phyloP scores from a whole-genome alignment of 768 basidiomycete genomes.

The Calvatia gigantea region DNA sequence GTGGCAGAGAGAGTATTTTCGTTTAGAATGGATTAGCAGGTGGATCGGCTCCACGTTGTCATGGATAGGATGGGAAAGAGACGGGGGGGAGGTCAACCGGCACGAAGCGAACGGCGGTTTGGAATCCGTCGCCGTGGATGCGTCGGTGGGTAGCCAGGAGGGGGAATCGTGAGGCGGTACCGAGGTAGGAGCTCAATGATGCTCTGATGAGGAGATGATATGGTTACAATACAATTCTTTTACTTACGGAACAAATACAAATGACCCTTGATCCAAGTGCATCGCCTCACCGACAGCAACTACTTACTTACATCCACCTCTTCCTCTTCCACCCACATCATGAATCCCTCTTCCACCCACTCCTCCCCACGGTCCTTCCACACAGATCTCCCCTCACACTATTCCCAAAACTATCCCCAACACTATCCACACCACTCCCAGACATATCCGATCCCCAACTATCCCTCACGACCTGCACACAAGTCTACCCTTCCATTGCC shows the following conservation, averaged over 20 bases:
- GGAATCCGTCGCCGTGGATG: background rate
- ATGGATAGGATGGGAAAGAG: background rate
- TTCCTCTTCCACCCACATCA: background rate
- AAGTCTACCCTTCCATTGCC: constrained; percentile 19
- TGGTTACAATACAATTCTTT: constrained; percentile 9
- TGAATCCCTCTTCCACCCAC: constrained; percentile 30
- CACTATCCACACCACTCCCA: constrained; percentile 19
- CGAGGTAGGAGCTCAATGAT: background rate
- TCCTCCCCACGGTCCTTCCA: constrained; percentile 27
- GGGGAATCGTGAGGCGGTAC: background rate
- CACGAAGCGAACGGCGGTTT: background rate
- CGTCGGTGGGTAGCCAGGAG: background rate
- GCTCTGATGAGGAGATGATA: constrained; percentile 11
- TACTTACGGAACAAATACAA: constrained; percentile 11
- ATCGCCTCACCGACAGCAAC: background rate
- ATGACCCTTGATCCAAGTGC: constrained; percentile 19
- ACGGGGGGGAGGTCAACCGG: background rate
- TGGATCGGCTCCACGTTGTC: background rate
- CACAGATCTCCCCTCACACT: constrained; percentile 20
- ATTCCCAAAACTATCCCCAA: constrained; percentile 14
- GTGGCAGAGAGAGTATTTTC: no score
- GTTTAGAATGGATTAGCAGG: no score
- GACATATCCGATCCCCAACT: constrained; percentile 24
- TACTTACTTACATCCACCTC: background rate
- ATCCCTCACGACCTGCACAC: constrained; percentile 20